A percentile compares a stretch with the other conserved stretches of the same genome.
Evolutionary conservation across 148 eudicot species (phyloP).

Genomic region (Polygonum aviculare): DNA sequence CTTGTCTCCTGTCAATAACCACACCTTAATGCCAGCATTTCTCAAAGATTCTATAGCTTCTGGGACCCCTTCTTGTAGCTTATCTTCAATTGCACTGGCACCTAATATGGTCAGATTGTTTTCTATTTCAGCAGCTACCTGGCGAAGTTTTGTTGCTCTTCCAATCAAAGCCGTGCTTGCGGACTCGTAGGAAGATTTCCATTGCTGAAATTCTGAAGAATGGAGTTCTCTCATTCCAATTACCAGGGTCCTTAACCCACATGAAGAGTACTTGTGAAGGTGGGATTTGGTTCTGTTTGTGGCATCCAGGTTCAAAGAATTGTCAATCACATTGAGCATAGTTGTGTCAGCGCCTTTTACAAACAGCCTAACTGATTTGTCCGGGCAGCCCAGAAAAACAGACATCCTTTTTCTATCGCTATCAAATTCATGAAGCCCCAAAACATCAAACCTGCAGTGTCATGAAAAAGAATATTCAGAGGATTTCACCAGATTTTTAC

Average conservation of each 20-base stretch:
- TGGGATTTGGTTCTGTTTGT: slow-evolving; percentile 56
- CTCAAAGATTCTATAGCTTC: slow-evolving; percentile 91
- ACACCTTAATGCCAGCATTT: slow-evolving; percentile 84
- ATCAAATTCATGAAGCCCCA: slow-evolving; percentile 96
- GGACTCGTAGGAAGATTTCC: slow-evolving; percentile 86
- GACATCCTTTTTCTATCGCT: slow-evolving; percentile 99
- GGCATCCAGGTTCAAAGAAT: slow-evolving; percentile 40
- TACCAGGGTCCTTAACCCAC: slow-evolving; percentile 92
- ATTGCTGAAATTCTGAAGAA: slow-evolving; percentile 56
- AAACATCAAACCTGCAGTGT: slow-evolving; percentile 78
- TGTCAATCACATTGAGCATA: slow-evolving; percentile 67
- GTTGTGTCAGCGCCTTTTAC: slow-evolving; percentile 96
- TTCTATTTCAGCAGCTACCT: slow-evolving; percentile 68
- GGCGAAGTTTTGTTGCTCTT: slow-evolving; percentile 77
- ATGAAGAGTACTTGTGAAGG: slow-evolving; percentile 72
- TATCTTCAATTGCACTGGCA: slow-evolving; percentile 96
- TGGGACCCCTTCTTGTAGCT: slow-evolving; percentile 90
- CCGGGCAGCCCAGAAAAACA: slow-evolving; percentile 85
- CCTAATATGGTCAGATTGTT: slow-evolving; percentile 55
- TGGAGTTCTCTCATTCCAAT: slow-evolving; percentile 65
- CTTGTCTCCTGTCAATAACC: slow-evolving; percentile 98
- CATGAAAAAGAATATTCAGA: slow-evolving; percentile 8
- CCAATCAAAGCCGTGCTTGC: slow-evolving; percentile 91
- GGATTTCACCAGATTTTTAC: not conserved
- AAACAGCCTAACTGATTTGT: slow-evolving; percentile 64